Conservation (phyloP, 2,329 filamentous ascomycete genomes). For the Colletotrichum sp. region DNA sequence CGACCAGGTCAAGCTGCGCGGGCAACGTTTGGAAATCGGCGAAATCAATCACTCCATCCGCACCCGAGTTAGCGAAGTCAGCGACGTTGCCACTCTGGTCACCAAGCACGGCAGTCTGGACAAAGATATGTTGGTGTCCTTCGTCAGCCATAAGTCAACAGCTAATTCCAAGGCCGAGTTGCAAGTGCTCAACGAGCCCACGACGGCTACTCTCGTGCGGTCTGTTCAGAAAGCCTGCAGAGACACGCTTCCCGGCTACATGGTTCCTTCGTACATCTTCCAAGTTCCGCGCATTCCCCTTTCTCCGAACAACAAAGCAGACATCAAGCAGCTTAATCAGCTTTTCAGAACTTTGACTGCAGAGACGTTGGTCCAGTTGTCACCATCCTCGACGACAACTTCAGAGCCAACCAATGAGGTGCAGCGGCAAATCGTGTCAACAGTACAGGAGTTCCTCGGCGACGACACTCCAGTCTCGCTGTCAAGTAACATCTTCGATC, state of each 20-base stretch:
- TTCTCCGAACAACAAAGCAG: slow-evolving; percentile 89
- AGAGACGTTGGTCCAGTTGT: slow-evolving; percentile 65
- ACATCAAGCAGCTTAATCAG: slow-evolving; percentile 70
- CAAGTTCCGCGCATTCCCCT: slow-evolving; percentile 75
- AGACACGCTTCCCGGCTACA: slow-evolving; percentile 77
- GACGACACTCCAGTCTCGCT: slow-evolving; percentile 49
- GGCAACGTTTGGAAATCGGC: slow-evolving; percentile 86
- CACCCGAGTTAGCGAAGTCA: slow-evolving; percentile 57
- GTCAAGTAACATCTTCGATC: slow-evolving; percentile 77
- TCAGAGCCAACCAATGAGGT: slow-evolving; percentile 33
- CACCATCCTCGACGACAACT: slow-evolving; percentile 24
- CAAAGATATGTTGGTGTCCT: slow-evolving; percentile 85
- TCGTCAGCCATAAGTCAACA: slow-evolving; percentile 54
- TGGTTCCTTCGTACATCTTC: slow-evolving; percentile 88
- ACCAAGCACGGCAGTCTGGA: slow-evolving; percentile 70
- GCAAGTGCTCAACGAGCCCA: slow-evolving; percentile 23
- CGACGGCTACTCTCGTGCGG: slow-evolving; percentile 25
- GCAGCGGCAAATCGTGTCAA: slow-evolving; percentile 53
- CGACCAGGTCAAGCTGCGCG: slow-evolving; percentile 90
- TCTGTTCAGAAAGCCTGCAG: slow-evolving; percentile 59
- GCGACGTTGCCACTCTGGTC: slow-evolving; percentile 79
- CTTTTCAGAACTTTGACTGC: slow-evolving; percentile 68
- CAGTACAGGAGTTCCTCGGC: slow-evolving; percentile 59
- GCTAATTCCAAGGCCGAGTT: slow-evolving; percentile 13
- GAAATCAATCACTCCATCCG: slow-evolving; percentile 89